phyloP scores from a whole-genome alignment of 495 filamentous ascomycete species.

The Aspergillus hancockii region DNA sequence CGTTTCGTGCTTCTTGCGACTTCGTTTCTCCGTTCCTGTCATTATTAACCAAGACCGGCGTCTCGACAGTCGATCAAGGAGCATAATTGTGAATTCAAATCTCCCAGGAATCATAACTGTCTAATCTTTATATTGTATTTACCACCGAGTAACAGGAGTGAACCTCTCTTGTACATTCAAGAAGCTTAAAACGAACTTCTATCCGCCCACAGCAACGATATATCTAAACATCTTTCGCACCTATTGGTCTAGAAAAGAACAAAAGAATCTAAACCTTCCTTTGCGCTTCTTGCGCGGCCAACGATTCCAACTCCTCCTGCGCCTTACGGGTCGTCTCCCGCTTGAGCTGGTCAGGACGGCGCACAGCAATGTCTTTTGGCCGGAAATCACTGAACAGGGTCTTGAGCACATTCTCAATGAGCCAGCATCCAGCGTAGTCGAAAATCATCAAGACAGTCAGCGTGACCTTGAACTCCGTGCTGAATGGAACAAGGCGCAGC shows the following conservation, averaged over 20 bases:
- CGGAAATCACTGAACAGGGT: conserved; percentile 83
- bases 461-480: conserved; percentile 80
- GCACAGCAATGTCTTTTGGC: conserved; percentile 89
- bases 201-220: conserved; percentile 9
- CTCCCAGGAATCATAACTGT: conserved; percentile 3
- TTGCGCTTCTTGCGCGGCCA: conserved; percentile 53
- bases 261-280: conserved; percentile 30
- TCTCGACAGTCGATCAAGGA: neutral
- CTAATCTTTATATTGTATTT: conserved; percentile 6
- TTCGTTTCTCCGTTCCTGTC: no score
- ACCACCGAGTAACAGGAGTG: neutral
- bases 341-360: conserved; percentile 84
- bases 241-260: conserved; percentile 18
- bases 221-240: conserved; percentile 22
- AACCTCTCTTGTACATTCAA: neutral
- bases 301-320: conserved; percentile 57
- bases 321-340: conserved; percentile 67
- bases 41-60: no score
- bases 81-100: no score
- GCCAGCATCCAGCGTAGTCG: conserved; percentile 86
- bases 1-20: no score
- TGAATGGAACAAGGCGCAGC: conserved; percentile 92
- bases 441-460: conserved; percentile 84
- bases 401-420: conserved; percentile 89
- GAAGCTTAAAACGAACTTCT: conserved; percentile 7